These are phyloP conservation scores for Teunomyces pallodes DNA, from an alignment of 805 yeast genomes.

Conservation along the genomic window DNA sequence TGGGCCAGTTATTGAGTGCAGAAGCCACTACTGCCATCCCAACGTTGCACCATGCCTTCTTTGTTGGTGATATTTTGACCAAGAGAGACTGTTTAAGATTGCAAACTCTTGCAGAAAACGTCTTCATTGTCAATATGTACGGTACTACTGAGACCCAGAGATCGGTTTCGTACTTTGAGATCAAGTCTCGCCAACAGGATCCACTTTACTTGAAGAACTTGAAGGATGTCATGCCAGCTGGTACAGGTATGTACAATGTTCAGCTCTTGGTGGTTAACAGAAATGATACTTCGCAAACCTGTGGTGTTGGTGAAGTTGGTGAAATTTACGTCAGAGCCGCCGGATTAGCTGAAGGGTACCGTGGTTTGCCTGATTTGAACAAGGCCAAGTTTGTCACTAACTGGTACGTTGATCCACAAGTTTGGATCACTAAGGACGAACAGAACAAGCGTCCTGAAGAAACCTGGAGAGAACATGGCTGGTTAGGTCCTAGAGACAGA, in stretches of 20 bases:
- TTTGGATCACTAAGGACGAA: conserved; percentile 61
- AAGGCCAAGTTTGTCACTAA: conserved; percentile 82
- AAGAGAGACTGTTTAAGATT: conserved; percentile 94
- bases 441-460: conserved; percentile 40
- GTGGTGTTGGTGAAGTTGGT: conserved; percentile 99
- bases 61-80: conserved; percentile 96
- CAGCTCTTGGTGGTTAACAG: conserved; percentile 93
- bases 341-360: conserved; percentile 94
- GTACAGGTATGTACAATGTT: conserved; percentile 94
- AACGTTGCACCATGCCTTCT: conserved; percentile 88
- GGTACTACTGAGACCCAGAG: conserved; percentile 99
- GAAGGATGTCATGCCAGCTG: conserved; percentile 98
- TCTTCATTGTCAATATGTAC: conserved; percentile 92
- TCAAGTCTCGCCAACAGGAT: conserved; percentile 68
- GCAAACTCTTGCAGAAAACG: conserved; percentile 89
- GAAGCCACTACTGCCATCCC: conserved; percentile 91
- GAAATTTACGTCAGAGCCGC: conserved; percentile 98
- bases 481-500: conserved; percentile 95
- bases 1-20: conserved; percentile 96
- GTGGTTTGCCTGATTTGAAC: conserved; percentile 87
- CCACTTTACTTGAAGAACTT: conserved; percentile 73
- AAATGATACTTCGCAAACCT: conserved; percentile 79
- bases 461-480: conserved; percentile 68
- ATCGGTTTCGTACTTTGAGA: conserved; percentile 92
- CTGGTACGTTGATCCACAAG: conserved; percentile 76